These are phyloP conservation scores for Dactylonectria estremocensis DNA, from an alignment of 2,329 filamentous ascomycete genomes.

Conservation along the genomic window DNA sequence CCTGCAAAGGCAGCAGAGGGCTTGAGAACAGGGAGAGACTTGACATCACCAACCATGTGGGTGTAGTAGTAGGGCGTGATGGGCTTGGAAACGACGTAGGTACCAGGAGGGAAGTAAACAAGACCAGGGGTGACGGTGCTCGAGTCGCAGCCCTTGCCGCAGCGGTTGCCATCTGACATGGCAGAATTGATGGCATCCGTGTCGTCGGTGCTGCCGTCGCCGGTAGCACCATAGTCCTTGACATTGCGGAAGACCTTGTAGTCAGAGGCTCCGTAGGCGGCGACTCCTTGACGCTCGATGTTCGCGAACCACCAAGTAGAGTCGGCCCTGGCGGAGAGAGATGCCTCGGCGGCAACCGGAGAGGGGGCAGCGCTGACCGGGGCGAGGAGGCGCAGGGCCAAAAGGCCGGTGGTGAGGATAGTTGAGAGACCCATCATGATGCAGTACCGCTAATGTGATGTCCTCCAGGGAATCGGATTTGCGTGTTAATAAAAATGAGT, in stretches of 20 bases:
- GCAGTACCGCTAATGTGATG: slow-evolving; percentile 53
- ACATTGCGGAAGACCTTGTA: slow-evolving; percentile 87
- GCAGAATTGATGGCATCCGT: slow-evolving; percentile 90
- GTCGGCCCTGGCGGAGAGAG: slow-evolving; percentile 42
- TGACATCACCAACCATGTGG: slow-evolving; percentile 88
- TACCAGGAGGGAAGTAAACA: slow-evolving; percentile 93
- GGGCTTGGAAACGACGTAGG: slow-evolving; percentile 84
- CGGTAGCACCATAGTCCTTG: slow-evolving; percentile 80
- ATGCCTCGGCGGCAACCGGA: slow-evolving; percentile 36
- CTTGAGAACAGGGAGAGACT: slow-evolving; percentile 81
- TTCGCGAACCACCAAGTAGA: slow-evolving; percentile 80
- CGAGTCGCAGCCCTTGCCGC: slow-evolving; percentile 86
- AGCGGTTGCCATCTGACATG: slow-evolving; percentile 83
- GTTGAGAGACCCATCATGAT: slow-evolving; percentile 64
- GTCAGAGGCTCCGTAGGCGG: slow-evolving; percentile 70
- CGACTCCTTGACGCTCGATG: slow-evolving; percentile 78
- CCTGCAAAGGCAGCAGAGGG: slow-evolving; percentile 80
- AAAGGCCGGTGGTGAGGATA: slow-evolving; percentile 58
- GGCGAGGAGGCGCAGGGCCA: slow-evolving; percentile 61
- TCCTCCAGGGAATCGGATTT: slow-evolving; percentile 33
- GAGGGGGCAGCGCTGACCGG: slow-evolving; percentile 53
- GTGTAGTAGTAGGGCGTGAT: slow-evolving; percentile 94
- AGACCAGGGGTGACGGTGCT: slow-evolving; percentile 87
- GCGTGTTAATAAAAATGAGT: slow-evolving; percentile 32
- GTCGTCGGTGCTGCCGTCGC: slow-evolving; percentile 82